These are phyloP conservation scores for Dalbergia cultrata DNA, from an alignment of 306 rosid genomes.

Conservation along the genomic window DNA sequence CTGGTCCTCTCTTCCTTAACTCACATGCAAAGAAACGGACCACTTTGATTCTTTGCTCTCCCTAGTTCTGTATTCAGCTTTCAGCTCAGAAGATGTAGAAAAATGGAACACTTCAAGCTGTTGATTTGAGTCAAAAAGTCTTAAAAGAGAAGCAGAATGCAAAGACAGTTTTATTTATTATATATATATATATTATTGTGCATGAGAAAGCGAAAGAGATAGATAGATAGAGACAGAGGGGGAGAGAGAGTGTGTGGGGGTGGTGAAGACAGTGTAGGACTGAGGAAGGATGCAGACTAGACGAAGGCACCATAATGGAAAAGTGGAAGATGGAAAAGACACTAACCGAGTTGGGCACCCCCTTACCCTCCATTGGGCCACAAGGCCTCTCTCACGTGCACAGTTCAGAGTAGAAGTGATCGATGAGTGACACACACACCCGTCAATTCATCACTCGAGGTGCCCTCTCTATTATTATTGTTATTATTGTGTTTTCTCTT, in stretches of 20 bases:
- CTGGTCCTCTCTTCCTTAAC: slow-evolving; percentile 25
- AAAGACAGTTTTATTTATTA: neutral
- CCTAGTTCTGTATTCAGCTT: neutral
- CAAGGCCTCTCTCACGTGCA: slow-evolving; percentile 38
- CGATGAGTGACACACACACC: neutral
- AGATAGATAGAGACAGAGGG: neutral
- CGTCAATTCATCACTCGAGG: neutral
- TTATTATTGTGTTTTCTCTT: too few species aligned
- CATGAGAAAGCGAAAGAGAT: slow-evolving; percentile 24
- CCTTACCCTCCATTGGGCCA: slow-evolving; percentile 37
- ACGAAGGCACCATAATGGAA: slow-evolving; percentile 50
- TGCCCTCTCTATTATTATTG: neutral
- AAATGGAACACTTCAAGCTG: neutral
- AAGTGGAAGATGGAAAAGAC: slow-evolving; percentile 30
- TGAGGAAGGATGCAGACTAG: slow-evolving; percentile 56
- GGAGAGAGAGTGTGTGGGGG: slow-evolving; percentile 1
- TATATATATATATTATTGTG: neutral
- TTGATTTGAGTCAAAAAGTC: neutral
- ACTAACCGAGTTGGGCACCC: slow-evolving; percentile 44
- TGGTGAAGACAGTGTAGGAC: slow-evolving; percentile 44
- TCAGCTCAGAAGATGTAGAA: neutral
- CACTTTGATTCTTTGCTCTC: slow-evolving; percentile 21
- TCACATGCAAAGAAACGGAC: slow-evolving; percentile 40
- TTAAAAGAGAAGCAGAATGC: neutral
- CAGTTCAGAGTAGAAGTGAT: neutral